Evolutionary conservation across 495 filamentous ascomycete species (phyloP).

Genomic region (Trypethelium eluteriae): DNA sequence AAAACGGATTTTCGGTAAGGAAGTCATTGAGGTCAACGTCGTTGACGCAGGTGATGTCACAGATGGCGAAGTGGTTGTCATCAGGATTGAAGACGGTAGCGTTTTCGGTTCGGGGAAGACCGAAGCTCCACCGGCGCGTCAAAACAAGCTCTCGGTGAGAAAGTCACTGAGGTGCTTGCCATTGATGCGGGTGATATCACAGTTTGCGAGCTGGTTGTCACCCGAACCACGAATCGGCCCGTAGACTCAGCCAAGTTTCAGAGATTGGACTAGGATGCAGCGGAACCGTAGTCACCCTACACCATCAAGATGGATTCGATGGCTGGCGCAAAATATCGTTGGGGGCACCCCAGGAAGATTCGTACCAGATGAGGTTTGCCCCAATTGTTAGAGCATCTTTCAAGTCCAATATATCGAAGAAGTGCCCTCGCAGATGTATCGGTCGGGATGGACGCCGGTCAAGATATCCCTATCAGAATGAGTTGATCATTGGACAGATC

Average conservation of each 20-base stretch:
- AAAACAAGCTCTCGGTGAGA: background rate
- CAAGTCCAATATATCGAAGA: too few species aligned
- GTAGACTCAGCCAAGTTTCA: background rate
- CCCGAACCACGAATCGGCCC: background rate
- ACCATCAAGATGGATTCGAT: too few species aligned
- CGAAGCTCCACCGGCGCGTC: background rate
- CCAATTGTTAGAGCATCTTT: background rate
- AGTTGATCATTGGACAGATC: conserved; percentile 5
- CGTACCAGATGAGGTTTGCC: background rate
- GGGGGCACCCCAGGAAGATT: background rate
- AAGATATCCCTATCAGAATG: background rate
- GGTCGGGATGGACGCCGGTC: too few species aligned
- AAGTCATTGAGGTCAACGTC: conserved; percentile 3
- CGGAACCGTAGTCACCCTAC: background rate
- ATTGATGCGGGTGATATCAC: background rate
- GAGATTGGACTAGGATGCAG: background rate
- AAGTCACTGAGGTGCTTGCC: background rate
- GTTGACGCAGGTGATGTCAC: conserved; percentile 7
- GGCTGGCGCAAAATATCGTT: too few species aligned
- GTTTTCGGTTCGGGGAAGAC: background rate
- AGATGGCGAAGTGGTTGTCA: conserved; percentile 8
- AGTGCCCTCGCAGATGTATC: too few species aligned
- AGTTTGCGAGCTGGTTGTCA: background rate
- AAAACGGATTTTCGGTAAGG: conserved; percentile 1
- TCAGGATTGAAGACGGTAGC: conserved; percentile 5